Conservation (phyloP, 1,139 yeast species). For the Magnusiomyces tetraspermus region DNA sequence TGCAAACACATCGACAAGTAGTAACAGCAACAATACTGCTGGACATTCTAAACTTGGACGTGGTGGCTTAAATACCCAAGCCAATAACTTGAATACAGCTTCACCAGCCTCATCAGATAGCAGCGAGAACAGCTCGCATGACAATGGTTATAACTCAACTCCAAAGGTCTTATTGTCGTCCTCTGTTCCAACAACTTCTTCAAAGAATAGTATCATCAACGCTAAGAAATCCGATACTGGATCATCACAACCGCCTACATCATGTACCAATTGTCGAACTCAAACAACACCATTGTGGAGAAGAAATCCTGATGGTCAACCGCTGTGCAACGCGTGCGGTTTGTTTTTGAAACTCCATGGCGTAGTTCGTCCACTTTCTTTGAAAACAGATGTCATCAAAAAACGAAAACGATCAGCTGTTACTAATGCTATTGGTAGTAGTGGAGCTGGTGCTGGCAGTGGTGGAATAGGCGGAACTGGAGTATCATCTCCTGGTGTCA, state of each 20-base stretch:
- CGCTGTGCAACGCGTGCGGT: constrained; percentile 93
- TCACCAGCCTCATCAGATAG: too few species aligned
- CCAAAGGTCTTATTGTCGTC: too few species aligned
- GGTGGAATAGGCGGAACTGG: not conserved
- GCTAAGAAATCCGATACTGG: too few species aligned
- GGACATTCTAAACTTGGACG: too few species aligned
- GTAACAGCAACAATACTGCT: too few species aligned
- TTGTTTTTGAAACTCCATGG: constrained; percentile 85
- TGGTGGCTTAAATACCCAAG: too few species aligned
- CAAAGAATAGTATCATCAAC: too few species aligned
- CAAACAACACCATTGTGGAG: constrained; percentile 95
- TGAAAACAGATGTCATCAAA: constrained; percentile 88
- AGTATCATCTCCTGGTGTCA: not conserved
- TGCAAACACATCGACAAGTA: constrained; percentile 2
- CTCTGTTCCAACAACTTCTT: too few species aligned
- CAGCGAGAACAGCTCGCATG: too few species aligned
- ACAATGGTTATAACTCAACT: too few species aligned
- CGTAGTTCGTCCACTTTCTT: constrained; percentile 79
- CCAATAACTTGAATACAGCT: too few species aligned
- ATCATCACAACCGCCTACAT: too few species aligned
- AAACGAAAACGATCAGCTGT: constrained; percentile 42
- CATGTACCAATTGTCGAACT: constrained; percentile 84
- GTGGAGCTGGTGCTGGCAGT: constrained; percentile 5
- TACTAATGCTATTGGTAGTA: constrained; percentile 5
- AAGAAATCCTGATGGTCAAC: constrained; percentile 84